Conservation (phyloP, 306 rosid genomes). For the Begonia fuchsioides region DNA sequence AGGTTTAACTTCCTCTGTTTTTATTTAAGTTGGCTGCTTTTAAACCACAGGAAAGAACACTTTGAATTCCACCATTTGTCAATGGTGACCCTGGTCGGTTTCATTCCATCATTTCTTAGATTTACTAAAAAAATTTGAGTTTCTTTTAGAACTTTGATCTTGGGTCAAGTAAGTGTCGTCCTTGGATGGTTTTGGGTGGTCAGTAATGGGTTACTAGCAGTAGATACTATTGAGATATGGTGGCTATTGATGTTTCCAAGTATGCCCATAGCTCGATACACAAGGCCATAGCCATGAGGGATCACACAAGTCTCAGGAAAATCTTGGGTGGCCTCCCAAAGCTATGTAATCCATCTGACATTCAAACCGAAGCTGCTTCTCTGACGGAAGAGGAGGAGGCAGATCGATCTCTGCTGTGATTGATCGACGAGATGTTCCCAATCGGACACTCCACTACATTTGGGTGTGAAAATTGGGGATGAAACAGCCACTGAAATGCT, state of each 20-base stretch:
- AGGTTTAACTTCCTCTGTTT: no score
- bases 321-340: slow-evolving; percentile 50
- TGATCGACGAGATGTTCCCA: slow-evolving; percentile 83
- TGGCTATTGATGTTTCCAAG: slow-evolving; percentile 52
- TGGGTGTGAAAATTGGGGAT: slow-evolving; percentile 86
- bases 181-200: slow-evolving; percentile 12
- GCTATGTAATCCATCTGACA: slow-evolving; percentile 49
- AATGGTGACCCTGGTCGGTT: slow-evolving; percentile 25
- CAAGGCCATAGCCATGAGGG: slow-evolving; percentile 65
- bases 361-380: slow-evolving; percentile 53
- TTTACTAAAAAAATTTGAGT: no score
- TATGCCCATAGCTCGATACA: slow-evolving; percentile 88
- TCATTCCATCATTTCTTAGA: slow-evolving; percentile 8
- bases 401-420: slow-evolving; percentile 56
- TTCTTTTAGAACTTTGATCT: neutral
- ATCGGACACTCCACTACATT: slow-evolving; percentile 91
- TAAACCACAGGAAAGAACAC: no score
- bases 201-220: neutral
- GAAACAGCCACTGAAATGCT: slow-evolving; percentile 68
- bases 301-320: slow-evolving; percentile 57
- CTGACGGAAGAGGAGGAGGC: slow-evolving; percentile 81
- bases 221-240: slow-evolving; percentile 29
- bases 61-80: no score
- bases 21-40: no score
- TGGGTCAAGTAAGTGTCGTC: slow-evolving; percentile 4